Evolutionary conservation across 805 yeast genomes (phyloP).

Genomic region (Teunomyces tritomae): DNA sequence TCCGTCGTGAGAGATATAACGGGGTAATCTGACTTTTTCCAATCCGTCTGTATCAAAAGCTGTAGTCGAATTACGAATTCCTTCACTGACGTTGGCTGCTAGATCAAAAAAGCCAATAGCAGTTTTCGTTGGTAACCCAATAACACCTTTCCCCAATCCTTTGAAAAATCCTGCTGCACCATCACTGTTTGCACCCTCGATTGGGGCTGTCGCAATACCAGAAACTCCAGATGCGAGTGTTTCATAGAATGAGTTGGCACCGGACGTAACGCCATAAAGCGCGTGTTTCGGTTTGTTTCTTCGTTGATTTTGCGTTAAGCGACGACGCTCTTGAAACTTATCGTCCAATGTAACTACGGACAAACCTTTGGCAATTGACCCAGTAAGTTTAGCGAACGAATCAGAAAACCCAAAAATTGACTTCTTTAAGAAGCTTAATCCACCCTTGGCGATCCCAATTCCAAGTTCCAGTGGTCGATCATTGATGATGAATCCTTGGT

Average conservation of each 20-base stretch:
- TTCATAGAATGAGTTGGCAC: constrained; percentile 86
- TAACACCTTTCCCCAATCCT: constrained; percentile 92
- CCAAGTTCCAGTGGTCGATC: constrained; percentile 97
- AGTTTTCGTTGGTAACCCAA: constrained; percentile 94
- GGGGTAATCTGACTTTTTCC: constrained; percentile 77
- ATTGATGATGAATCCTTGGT: constrained; percentile 89
- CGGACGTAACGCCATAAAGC: constrained; percentile 75
- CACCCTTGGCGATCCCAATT: constrained; percentile 93
- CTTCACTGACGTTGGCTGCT: constrained; percentile 90
- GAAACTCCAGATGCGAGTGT: constrained; percentile 84
- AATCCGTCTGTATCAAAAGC: constrained; percentile 78
- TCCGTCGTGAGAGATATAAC: constrained; percentile 69
- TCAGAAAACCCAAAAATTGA: constrained; percentile 94
- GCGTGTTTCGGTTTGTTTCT: constrained; percentile 84
- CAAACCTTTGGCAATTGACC: constrained; percentile 90
- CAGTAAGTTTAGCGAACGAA: constrained; percentile 88
- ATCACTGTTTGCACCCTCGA: constrained; percentile 81
- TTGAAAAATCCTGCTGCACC: constrained; percentile 92
- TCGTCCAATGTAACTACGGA: constrained; percentile 87
- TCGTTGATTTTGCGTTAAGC: constrained; percentile 67
- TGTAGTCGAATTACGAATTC: constrained; percentile 88
- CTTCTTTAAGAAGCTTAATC: constrained; percentile 88
- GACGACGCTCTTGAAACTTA: constrained; percentile 77
- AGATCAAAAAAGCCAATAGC: constrained; percentile 93
- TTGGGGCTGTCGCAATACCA: constrained; percentile 88